Base-by-base conservation (phyloP, 306 rosid genomes). In the Spatholobus suberectus region DNA sequence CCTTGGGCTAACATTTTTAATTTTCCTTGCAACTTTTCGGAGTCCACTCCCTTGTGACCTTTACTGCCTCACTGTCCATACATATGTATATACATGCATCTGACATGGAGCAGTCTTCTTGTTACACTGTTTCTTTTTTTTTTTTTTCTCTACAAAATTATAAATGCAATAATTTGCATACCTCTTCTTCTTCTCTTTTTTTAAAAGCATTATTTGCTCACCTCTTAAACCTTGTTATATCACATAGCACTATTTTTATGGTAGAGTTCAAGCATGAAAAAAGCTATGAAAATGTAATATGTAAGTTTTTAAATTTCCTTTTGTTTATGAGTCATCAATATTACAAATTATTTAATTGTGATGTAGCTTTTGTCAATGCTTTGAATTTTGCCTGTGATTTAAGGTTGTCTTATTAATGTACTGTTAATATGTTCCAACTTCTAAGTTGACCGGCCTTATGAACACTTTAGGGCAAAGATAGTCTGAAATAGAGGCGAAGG, bases 21-120 rank as follows among this genome's bases (percentile, higher is more conserved):
- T 83, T 74, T 84, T 70, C 51, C 47, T 81, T 66, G 71, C 79
- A 68, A 81, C 83, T 83, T 87, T 73, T 63, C 62, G 8, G 3
- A 27, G 54, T 83, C 67, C 83, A 49, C 49, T 58, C 59, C 69
- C 17, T 57, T 59, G 54, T 81, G 66, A 65, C 76, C 32, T 49
- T 78, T 18, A 3, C 15, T 77, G 49, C 51, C 40, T 71, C 41
- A 75, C 37, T 20, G 68, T 11, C 52, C 32, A 18, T 9, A 32
- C 55, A 23, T 46, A 70, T 43, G 61, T 26, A 18, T 43, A 76
- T 26, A 18, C 18, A n/a, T 76, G 72, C 72, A 76, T 61, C 44
- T 76, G 61, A 61, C 59, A 59, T 76, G 29, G 3, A 4, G 7
- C 80, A 76, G 4, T 59, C 15, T 8, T 74, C n/a, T 41, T 41